A percentile compares a stretch with the other conserved stretches of the same genome.
Evolutionary conservation across 2,329 filamentous ascomycete species (phyloP).

Genomic region (Zopfia rhizophila): DNA sequence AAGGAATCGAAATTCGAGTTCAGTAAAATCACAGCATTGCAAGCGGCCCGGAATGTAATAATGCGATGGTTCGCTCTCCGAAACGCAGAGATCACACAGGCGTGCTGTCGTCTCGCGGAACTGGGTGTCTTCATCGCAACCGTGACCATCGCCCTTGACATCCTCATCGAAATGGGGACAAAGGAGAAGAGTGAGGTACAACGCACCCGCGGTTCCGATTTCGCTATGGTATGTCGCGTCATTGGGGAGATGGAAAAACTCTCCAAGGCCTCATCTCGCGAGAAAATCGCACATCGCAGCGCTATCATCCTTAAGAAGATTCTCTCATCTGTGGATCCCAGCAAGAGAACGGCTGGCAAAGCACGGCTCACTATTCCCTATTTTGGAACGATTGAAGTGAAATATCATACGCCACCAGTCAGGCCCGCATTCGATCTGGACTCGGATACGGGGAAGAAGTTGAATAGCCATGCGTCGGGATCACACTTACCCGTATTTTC

Average conservation of each 20-base stretch:
- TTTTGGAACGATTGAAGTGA: slow-evolving; percentile 47
- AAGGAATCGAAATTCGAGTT: slow-evolving; percentile 47
- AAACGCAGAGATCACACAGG: slow-evolving; percentile 47
- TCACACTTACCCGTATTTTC: slow-evolving; percentile 44
- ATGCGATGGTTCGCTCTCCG: slow-evolving; percentile 51
- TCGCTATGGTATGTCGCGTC: slow-evolving; percentile 48
- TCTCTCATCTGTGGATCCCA: slow-evolving; percentile 43
- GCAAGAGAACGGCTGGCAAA: slow-evolving; percentile 31
- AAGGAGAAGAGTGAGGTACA: slow-evolving; percentile 47
- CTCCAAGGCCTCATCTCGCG: slow-evolving; percentile 39
- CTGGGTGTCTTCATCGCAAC: slow-evolving; percentile 48
- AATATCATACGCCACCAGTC: slow-evolving; percentile 38
- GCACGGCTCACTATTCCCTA: slow-evolving; percentile 43
- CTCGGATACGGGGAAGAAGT: slow-evolving; percentile 38
- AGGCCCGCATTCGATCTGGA: slow-evolving; percentile 43
- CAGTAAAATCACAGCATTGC: slow-evolving; percentile 46
- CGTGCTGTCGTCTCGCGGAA: slow-evolving; percentile 46
- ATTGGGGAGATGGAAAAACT: slow-evolving; percentile 50
- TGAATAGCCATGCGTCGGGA: slow-evolving; percentile 34
- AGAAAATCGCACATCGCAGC: slow-evolving; percentile 46
- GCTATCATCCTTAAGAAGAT: slow-evolving; percentile 48
- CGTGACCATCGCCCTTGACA: slow-evolving; percentile 47
- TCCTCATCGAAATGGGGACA: slow-evolving; percentile 46
- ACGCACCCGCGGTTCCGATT: slow-evolving; percentile 46
- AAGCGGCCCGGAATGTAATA: slow-evolving; percentile 47